These are phyloP conservation scores for Pseudozyma sp. DNA, from an alignment of 1,284 basidiomycete species.

Conservation along the genomic window DNA sequence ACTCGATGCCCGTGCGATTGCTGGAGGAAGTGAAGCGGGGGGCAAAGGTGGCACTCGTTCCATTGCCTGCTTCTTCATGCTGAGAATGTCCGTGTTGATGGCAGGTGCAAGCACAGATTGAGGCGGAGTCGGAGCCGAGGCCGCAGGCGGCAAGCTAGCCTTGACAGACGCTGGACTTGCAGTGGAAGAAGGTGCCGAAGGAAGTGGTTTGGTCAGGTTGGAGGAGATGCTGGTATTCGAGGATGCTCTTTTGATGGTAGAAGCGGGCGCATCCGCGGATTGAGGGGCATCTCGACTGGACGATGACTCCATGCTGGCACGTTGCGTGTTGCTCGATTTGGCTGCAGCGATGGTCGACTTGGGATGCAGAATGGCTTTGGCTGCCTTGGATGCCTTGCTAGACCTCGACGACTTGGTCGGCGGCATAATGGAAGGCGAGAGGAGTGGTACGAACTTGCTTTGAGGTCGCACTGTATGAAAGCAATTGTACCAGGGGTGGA, in stretches of 20 bases:
- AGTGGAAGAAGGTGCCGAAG: conserved; percentile 10
- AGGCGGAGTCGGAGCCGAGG: conserved; percentile 3
- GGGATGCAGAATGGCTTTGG: conserved; percentile 43
- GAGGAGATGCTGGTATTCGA: conserved; percentile 34
- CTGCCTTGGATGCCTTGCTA: conserved; percentile 33
- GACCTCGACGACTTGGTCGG: conserved; percentile 19
- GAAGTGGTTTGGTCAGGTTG: conserved; percentile 13
- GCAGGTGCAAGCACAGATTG: conserved; percentile 23
- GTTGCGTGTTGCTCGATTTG: conserved; percentile 15
- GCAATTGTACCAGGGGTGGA: neutral
- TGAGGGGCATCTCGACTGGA: neutral
- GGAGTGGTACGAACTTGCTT: neutral
- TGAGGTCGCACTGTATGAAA: neutral
- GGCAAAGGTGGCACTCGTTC: conserved; percentile 1
- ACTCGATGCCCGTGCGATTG: neutral
- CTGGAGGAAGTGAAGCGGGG: conserved; percentile 1
- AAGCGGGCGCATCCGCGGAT: conserved; percentile 5
- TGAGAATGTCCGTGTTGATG: conserved; percentile 18
- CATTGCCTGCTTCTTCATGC: conserved; percentile 23
- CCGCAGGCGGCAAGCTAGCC: conserved; percentile 6
- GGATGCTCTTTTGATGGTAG: conserved; percentile 23
- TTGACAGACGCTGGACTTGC: conserved; percentile 8
- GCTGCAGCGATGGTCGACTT: conserved; percentile 33
- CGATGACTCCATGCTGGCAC: conserved; percentile 11
- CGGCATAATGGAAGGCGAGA: conserved; percentile 16